Conservation (phyloP, 495 filamentous ascomycete genomes). For the Glonium stellatum region DNA sequence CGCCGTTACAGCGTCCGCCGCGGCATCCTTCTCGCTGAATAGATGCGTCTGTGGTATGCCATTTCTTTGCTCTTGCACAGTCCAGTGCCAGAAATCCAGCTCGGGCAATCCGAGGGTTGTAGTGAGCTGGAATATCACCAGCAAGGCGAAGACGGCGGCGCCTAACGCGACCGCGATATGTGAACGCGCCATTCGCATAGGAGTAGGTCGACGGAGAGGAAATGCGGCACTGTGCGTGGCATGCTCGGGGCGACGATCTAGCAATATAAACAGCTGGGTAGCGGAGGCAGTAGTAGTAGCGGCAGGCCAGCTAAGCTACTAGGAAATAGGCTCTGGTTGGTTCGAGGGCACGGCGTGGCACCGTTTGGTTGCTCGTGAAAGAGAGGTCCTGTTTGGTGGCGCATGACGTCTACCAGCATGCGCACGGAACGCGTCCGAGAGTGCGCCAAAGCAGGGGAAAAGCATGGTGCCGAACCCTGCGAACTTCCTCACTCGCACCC, state of each 20-base stretch:
- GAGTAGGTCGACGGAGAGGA: slow-evolving; percentile 9
- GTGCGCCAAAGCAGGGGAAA: slow-evolving; percentile 2
- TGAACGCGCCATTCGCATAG: slow-evolving; percentile 26
- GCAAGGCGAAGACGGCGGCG: slow-evolving; percentile 15
- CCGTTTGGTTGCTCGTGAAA: not conserved
- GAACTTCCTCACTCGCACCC: slow-evolving; percentile 22
- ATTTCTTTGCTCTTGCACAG: slow-evolving; percentile 4
- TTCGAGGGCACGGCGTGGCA: not conserved
- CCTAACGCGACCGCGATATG: slow-evolving; percentile 23
- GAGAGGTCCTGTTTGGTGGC: not conserved
- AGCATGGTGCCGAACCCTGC: slow-evolving; percentile 1
- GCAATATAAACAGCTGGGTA: not conserved
- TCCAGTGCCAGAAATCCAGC: slow-evolving; percentile 28
- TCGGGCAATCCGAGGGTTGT: slow-evolving; percentile 27
- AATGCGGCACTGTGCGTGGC: not conserved
- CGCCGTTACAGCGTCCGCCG: slow-evolving; percentile 5
- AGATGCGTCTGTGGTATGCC: slow-evolving; percentile 20
- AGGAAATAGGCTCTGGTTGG: not conserved
- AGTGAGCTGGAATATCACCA: slow-evolving; percentile 32
- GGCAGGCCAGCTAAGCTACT: no score
- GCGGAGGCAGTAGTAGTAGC: not conserved
- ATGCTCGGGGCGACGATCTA: slow-evolving; percentile 3
- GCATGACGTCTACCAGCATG: not conserved
- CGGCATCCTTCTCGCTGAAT: slow-evolving; percentile 15
- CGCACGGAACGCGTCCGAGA: not conserved